A percentile compares a stretch with the other conserved stretches of the same genome.
Evolutionary conservation across 495 filamentous ascomycete genomes (phyloP).

Genomic region (Aspergillus bertholletiae): DNA sequence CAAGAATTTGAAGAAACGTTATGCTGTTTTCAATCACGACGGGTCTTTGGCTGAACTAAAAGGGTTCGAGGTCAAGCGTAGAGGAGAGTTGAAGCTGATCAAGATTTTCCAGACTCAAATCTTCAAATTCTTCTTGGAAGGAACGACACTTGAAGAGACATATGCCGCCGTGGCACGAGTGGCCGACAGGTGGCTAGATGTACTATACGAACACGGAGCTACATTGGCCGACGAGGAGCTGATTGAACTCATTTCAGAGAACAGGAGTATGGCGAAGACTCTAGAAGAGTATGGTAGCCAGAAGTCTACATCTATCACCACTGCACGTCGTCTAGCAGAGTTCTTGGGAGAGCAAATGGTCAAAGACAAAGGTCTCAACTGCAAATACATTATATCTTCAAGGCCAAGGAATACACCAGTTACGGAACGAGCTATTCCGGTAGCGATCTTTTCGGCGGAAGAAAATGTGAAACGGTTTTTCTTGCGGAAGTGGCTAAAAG

Average conservation of each 20-base stretch:
- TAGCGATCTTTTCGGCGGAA: constrained; percentile 96
- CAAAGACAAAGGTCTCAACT: constrained; percentile 97
- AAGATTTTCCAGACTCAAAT: constrained; percentile 99
- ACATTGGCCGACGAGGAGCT: constrained; percentile 94
- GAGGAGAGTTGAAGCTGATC: constrained; percentile 98
- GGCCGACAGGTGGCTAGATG: constrained; percentile 95
- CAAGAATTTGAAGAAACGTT: constrained; percentile 99
- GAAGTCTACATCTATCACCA: constrained; percentile 98
- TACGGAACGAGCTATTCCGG: constrained; percentile 89
- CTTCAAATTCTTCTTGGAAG: constrained; percentile 98
- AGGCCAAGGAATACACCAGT: constrained; percentile 85
- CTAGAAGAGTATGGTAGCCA: constrained; percentile 92
- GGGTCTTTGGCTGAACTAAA: constrained; percentile 96
- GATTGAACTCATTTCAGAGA: constrained; percentile 98
- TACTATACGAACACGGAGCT: constrained; percentile 77
- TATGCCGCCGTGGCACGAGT: constrained; percentile 90
- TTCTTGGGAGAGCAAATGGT: constrained; percentile 98
- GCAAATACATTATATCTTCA: constrained; percentile 97
- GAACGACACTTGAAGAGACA: constrained; percentile 77
- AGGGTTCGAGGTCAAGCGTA: constrained; percentile 95
- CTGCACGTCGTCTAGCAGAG: constrained; percentile 90
- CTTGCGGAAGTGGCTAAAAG: constrained; percentile 90
- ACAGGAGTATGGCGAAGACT: constrained; percentile 95
- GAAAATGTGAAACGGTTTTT: constrained; percentile 82
- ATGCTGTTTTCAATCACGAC: constrained; percentile 98